These are phyloP conservation scores for Corymbia calophylla DNA, from an alignment of 441 rosid genomes.

Conservation along the genomic window DNA sequence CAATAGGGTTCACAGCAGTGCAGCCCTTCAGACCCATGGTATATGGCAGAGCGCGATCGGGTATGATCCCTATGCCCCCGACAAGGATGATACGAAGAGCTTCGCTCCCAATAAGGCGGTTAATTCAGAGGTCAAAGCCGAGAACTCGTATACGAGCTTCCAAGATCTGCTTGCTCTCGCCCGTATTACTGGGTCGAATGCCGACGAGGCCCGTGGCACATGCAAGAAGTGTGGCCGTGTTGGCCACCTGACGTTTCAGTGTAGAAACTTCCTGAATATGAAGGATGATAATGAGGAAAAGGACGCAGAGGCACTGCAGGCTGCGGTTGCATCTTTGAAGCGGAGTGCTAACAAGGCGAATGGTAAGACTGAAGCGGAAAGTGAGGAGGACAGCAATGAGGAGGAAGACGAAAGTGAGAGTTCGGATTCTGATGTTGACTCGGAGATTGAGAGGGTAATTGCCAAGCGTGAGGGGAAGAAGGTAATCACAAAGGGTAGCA, in stretches of 20 bases:
- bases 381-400: conserved; percentile 40
- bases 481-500: conserved; percentile 7
- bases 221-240: conserved; percentile 93
- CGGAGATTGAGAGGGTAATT: conserved; percentile 85
- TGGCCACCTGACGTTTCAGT: conserved; percentile 85
- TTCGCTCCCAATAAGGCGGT: conserved; percentile 27
- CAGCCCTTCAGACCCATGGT: conserved; percentile 92
- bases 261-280: conserved; percentile 74
- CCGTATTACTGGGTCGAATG: conserved; percentile 61
- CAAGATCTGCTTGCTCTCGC: conserved; percentile 89
- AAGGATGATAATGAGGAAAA: conserved; percentile 64
- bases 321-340: conserved; percentile 40
- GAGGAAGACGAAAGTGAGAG: conserved; percentile 73
- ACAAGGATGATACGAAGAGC: conserved; percentile 61
- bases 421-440: conserved; percentile 74
- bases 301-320: conserved; percentile 50
- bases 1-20: conserved; percentile 96
- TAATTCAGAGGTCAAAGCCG: conserved; percentile 46
- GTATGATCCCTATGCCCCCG: conserved; percentile 94
- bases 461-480: conserved; percentile 69
- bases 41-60: conserved; percentile 98
- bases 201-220: conserved; percentile 81
- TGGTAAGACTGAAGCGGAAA: conserved; percentile 31
- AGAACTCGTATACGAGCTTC: conserved; percentile 73
- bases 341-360: conserved; percentile 30